phyloP scores from a whole-genome alignment of 805 yeast genomes.

The Peterozyma xylosa region DNA sequence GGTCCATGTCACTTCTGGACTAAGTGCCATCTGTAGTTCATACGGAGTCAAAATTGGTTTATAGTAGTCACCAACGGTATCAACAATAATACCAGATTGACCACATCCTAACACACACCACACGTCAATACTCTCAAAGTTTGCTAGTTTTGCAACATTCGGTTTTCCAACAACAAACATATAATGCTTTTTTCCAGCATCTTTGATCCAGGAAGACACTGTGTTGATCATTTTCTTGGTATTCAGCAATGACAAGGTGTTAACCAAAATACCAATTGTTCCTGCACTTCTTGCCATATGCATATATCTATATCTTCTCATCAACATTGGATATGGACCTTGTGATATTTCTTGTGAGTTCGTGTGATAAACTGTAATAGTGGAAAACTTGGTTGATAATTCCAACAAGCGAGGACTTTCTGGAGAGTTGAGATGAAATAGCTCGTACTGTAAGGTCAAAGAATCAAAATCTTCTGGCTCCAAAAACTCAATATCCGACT shows the following conservation, averaged over 20 bases:
- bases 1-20: slow-evolving; percentile 76
- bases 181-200: slow-evolving; percentile 85
- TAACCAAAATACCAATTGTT: slow-evolving; percentile 85
- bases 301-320: slow-evolving; percentile 80
- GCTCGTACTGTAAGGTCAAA: slow-evolving; percentile 36
- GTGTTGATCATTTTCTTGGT: slow-evolving; percentile 60
- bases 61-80: slow-evolving; percentile 70
- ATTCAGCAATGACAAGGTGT: slow-evolving; percentile 76
- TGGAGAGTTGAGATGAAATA: slow-evolving; percentile 70
- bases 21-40: slow-evolving; percentile 76
- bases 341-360: slow-evolving; percentile 19
- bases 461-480: slow-evolving; percentile 21
- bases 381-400: slow-evolving; percentile 61
- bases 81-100: slow-evolving; percentile 84
- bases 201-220: slow-evolving; percentile 52
- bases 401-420: slow-evolving; percentile 73
- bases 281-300: slow-evolving; percentile 87
- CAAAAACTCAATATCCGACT: slow-evolving; percentile 10
- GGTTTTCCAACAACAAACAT: slow-evolving; percentile 97
- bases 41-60: slow-evolving; percentile 93
- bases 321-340: slow-evolving; percentile 73
- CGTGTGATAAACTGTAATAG: slow-evolving; percentile 46
- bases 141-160: slow-evolving; percentile 93
- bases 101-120: slow-evolving; percentile 97
- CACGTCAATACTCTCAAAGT: slow-evolving; percentile 86